Evolutionary conservation across 2,329 filamentous ascomycete genomes (phyloP), one percentile per base, ranked within the genome.

Genomic region (Neopestalotiopsis sp.): DNA sequence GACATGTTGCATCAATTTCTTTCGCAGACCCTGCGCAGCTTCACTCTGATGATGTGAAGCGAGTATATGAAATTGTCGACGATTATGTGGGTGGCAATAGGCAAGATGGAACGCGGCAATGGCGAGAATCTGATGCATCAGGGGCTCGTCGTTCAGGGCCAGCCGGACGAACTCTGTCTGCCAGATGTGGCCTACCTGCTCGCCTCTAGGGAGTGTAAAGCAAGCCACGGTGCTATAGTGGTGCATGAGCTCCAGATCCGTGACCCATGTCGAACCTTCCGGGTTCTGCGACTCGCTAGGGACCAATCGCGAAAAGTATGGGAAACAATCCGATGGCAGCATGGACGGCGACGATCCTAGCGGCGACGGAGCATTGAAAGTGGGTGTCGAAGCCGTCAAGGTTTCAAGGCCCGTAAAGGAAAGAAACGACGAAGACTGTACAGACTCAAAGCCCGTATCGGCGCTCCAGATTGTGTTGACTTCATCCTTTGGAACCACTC

Each of bases 31-130:
- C 20, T 72, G 71, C 2, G 78, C 74, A 9, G 78, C 77, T 17
- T 76, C 72, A 62, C 72, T 78, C 57, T 80, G 79, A 28, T 80
- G 79, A 9, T 78, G 76, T 1, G 78, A 77, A 1, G 77, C 79
- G 20, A 73, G 74, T 0, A 78, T 70, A 0, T 72, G 70, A 52
- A 76, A 76, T 20, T 67, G 66, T 32, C 70, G 71, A 3, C 72
- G 72, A 4, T 74, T 73, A 4, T 74, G 71, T 2, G 78, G 76
- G 1, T 73, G 63, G 1, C 79, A 68, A 10, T 73, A 71, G 7
- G 30, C 24, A 13, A 64, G 14, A 3, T 14, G 17, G 45, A 32
- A 32, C 17, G 32, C 20, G 9, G 64, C 42, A 12, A 66, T 58
- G 32, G 64, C 64, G 24, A 66, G 64, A 32, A 66, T 28, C 32